These are phyloP conservation scores for Grigorovia transvaalensis DNA, from an alignment of 805 yeast species.

Conservation along the genomic window DNA sequence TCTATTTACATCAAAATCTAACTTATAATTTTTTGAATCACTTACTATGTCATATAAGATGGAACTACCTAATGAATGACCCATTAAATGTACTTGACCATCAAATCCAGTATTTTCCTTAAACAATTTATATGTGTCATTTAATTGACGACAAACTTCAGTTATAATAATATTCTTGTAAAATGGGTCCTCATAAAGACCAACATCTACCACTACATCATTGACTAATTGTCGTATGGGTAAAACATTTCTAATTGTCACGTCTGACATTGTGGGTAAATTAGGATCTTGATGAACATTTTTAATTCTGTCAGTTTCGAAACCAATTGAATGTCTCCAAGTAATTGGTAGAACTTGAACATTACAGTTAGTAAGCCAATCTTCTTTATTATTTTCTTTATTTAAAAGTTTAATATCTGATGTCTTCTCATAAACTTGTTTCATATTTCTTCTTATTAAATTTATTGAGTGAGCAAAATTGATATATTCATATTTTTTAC, in stretches of 20 bases:
- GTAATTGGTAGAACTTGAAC: slow-evolving; percentile 83
- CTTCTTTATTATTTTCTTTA: slow-evolving; percentile 32
- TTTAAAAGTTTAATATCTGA: slow-evolving; percentile 34
- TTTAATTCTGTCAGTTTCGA: slow-evolving; percentile 38
- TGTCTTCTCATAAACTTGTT: slow-evolving; percentile 36
- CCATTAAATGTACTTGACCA: slow-evolving; percentile 77
- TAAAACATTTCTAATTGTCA: slow-evolving; percentile 68
- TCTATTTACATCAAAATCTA: slow-evolving; percentile 64
- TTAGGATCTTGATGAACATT: slow-evolving; percentile 31
- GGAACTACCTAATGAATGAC: slow-evolving; percentile 89
- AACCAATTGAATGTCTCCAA: slow-evolving; percentile 77
- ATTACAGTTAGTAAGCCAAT: slow-evolving; percentile 41
- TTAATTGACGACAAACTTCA: slow-evolving; percentile 54
- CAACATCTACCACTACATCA: slow-evolving; percentile 75
- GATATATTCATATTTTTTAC: slow-evolving; percentile 65
- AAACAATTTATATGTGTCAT: slow-evolving; percentile 49
- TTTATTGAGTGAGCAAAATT: slow-evolving; percentile 82
- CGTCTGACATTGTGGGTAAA: slow-evolving; percentile 55
- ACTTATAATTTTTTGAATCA: slow-evolving; percentile 33
- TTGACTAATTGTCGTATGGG: slow-evolving; percentile 73
- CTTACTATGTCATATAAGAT: slow-evolving; percentile 68
- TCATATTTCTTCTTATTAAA: slow-evolving; percentile 49
- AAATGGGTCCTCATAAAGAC: slow-evolving; percentile 65
- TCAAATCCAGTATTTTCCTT: slow-evolving; percentile 49
- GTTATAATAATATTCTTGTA: slow-evolving; percentile 52